Conservation (phyloP, 805 yeast species). For the Candida pini region DNA sequence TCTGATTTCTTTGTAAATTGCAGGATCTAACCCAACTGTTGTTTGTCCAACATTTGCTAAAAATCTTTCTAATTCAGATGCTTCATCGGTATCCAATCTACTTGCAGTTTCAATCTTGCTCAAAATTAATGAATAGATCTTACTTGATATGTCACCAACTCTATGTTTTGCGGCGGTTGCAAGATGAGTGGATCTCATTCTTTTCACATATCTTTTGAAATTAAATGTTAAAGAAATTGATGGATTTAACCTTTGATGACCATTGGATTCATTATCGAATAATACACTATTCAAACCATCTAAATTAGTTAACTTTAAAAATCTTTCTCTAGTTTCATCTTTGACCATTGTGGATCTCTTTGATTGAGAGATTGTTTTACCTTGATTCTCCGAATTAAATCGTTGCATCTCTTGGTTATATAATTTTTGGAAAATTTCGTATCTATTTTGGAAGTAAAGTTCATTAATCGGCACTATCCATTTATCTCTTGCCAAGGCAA, state of each 20-base stretch:
- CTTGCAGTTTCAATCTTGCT: conserved; percentile 52
- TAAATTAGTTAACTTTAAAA: conserved; percentile 8
- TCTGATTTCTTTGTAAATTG: conserved; percentile 16
- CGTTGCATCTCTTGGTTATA: conserved; percentile 33
- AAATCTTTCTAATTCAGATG: conserved; percentile 21
- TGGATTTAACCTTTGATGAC: conserved; percentile 39
- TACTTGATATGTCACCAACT: conserved; percentile 63
- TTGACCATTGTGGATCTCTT: conserved; percentile 59
- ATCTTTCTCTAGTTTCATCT: conserved; percentile 39
- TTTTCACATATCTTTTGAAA: conserved; percentile 60
- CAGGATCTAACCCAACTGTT: conserved; percentile 30
- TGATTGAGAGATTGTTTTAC: conserved; percentile 41
- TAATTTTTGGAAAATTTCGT: conserved; percentile 28
- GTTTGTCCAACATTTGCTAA: conserved; percentile 28
- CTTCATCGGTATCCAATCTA: conserved; percentile 26
- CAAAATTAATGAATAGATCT: conserved; percentile 57
- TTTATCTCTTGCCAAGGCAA: conserved; percentile 41
- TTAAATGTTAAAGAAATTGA: conserved; percentile 53
- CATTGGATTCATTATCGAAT: conserved; percentile 6
- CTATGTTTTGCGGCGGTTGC: conserved; percentile 58
- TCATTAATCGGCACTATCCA: conserved; percentile 45
- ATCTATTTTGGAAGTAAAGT: conserved; percentile 25
- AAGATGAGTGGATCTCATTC: conserved; percentile 59
- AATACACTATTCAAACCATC: conserved; percentile 10
- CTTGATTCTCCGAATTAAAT: conserved; percentile 24